Evolutionary conservation across 1,284 basidiomycete species (phyloP).

Genomic region (Cryptococcus sp.): DNA sequence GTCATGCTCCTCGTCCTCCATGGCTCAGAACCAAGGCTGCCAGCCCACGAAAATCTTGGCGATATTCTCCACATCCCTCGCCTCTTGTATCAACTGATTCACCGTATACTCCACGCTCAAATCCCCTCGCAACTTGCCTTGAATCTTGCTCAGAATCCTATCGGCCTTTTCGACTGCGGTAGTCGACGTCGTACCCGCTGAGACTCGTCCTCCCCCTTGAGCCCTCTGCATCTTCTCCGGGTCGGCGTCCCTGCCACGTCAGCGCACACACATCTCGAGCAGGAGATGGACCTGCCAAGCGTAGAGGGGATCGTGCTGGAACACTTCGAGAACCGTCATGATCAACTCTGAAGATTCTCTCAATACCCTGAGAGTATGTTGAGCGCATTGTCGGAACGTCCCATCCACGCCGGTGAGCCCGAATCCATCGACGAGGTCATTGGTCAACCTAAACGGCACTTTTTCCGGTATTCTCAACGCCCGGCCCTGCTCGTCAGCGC

Average conservation of each 20-base stretch:
- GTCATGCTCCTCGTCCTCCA: not conserved
- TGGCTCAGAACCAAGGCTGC: conserved; percentile 11
- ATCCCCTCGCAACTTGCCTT: conserved; percentile 72
- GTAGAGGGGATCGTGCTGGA: conserved; percentile 93
- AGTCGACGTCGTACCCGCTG: conserved; percentile 16
- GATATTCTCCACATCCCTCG: conserved; percentile 70
- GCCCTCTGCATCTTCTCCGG: conserved; percentile 51
- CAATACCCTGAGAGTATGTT: conserved; percentile 87
- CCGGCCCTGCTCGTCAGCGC: conserved; percentile 60
- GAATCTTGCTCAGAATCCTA: conserved; percentile 71
- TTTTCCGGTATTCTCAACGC: conserved; percentile 74
- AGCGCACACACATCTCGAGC: conserved; percentile 20
- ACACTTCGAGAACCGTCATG: conserved; percentile 92
- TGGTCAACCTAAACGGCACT: conserved; percentile 91
- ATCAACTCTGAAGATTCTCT: conserved; percentile 79
- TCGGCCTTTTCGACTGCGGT: conserved; percentile 80
- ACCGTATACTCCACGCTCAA: conserved; percentile 90
- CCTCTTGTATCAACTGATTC: conserved; percentile 86
- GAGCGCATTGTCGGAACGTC: conserved; percentile 89
- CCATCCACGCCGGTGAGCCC: conserved; percentile 86
- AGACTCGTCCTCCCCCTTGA: conserved; percentile 23
- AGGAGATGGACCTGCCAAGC: conserved; percentile 62
- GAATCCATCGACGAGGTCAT: conserved; percentile 90
- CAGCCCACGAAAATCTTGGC: conserved; percentile 67
- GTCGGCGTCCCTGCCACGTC: conserved; percentile 56